A percentile compares a stretch with the other conserved stretches of the same genome.
phyloP scores from a whole-genome alignment of 768 basidiomycete genomes.

The Calocera viscosa region DNA sequence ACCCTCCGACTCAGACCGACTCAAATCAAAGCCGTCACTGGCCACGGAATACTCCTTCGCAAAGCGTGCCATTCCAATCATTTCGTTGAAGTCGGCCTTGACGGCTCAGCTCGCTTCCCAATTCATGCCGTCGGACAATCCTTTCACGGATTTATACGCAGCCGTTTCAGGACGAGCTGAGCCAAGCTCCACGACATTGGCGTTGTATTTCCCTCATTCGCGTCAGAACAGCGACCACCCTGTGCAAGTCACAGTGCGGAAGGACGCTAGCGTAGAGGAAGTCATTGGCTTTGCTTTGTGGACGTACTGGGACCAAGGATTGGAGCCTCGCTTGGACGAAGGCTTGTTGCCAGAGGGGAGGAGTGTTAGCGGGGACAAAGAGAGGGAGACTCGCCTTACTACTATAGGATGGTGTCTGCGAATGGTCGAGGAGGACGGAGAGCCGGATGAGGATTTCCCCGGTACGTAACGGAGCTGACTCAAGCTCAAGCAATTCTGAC shows the following conservation, averaged over 20 bases:
- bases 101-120: constrained; percentile 63
- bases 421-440: constrained; percentile 93
- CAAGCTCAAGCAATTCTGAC: no score
- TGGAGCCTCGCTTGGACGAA: constrained; percentile 65
- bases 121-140: constrained; percentile 52
- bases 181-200: constrained; percentile 47
- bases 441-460: constrained; percentile 97
- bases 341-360: constrained; percentile 27
- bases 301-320: constrained; percentile 84
- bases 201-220: constrained; percentile 78
- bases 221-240: constrained; percentile 44
- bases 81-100: constrained; percentile 41
- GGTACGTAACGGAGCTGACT: no score
- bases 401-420: constrained; percentile 85
- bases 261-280: constrained; percentile 87
- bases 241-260: constrained; percentile 63
- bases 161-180: constrained; percentile 65
- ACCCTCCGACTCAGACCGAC: neutral
- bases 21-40: constrained; percentile 4
- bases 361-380: constrained; percentile 48
- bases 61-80: constrained; percentile 6
- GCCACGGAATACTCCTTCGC: constrained; percentile 15
- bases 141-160: constrained; percentile 78
- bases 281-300: constrained; percentile 86
- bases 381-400: constrained; percentile 45